Percentiles rank a stretch among this genome's conserved stretches.
phyloP scores from a whole-genome alignment of 768 basidiomycete genomes.

The Tulasnella sp. region DNA sequence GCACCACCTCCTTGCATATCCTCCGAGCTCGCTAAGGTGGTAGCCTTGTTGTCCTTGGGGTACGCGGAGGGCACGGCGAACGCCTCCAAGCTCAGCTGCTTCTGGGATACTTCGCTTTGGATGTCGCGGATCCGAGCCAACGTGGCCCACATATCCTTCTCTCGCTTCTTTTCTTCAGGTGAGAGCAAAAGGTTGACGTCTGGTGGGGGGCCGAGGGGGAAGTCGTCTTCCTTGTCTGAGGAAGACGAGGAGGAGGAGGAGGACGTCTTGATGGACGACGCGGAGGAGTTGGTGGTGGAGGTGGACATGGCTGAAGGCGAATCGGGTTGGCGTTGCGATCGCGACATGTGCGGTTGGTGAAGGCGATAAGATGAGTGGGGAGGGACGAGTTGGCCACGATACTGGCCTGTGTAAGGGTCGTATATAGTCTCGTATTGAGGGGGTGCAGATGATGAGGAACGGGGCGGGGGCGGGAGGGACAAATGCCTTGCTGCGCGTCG shows the following conservation, averaged over 20 bases:
- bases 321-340: background rate
- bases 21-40: background rate
- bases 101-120: background rate
- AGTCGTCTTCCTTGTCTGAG: background rate
- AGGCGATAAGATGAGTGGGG: background rate
- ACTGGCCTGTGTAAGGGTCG: conserved; percentile 14
- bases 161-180: background rate
- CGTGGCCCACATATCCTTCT: conserved; percentile 8
- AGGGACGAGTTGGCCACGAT: background rate
- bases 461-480: background rate
- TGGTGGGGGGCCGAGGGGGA: background rate
- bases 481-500: background rate
- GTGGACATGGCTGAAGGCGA: background rate
- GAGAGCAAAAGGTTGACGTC: background rate
- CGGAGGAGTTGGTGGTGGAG: background rate
- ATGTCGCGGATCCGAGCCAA: background rate
- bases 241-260: background rate
- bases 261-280: background rate
- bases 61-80: background rate
- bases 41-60: background rate
- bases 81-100: background rate
- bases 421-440: background rate
- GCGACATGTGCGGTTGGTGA: background rate
- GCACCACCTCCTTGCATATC: background rate
- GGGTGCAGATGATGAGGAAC: conserved; percentile 1